Evolutionary conservation across 306 rosid species (phyloP).

Genomic region (Calophaca sinica): DNA sequence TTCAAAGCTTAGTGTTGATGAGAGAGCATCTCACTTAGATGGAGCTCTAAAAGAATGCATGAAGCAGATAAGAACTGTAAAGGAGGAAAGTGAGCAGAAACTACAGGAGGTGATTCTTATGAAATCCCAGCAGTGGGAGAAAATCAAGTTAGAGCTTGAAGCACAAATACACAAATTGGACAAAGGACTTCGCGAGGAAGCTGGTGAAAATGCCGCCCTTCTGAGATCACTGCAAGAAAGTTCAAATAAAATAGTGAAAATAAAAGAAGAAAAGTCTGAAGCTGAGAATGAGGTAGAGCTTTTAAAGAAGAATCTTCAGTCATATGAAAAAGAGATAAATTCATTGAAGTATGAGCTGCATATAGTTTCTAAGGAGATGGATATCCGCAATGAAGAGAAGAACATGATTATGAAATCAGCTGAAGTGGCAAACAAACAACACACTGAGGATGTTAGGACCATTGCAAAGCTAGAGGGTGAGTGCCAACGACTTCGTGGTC

Average conservation of each 20-base stretch:
- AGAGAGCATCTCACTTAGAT: slow-evolving; percentile 80
- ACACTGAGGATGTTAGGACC: slow-evolving; percentile 72
- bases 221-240: slow-evolving; percentile 82
- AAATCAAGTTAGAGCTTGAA: slow-evolving; percentile 77
- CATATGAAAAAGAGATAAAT: slow-evolving; percentile 78
- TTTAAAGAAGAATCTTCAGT: slow-evolving; percentile 65
- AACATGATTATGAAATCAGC: slow-evolving; percentile 86
- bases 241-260: slow-evolving; percentile 68
- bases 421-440: slow-evolving; percentile 79
- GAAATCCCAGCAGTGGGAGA: slow-evolving; percentile 80
- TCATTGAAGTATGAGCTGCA: slow-evolving; percentile 86
- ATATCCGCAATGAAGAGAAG: slow-evolving; percentile 94
- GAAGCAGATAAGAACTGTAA: slow-evolving; percentile 77
- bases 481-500: slow-evolving; percentile 84
- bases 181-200: slow-evolving; percentile 71
- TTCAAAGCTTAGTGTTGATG: slow-evolving; percentile 76
- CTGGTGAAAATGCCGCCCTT: slow-evolving; percentile 67
- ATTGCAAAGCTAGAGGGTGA: slow-evolving; percentile 85
- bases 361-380: slow-evolving; percentile 80
- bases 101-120: slow-evolving; percentile 71
- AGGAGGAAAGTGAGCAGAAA: slow-evolving; percentile 83
- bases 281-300: slow-evolving; percentile 79
- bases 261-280: slow-evolving; percentile 78
- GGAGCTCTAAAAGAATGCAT: slow-evolving; percentile 92
- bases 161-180: slow-evolving; percentile 67